Evolutionary conservation across 2,329 filamentous ascomycete species (phyloP).

Genomic region (Paecilomyces sp.): DNA sequence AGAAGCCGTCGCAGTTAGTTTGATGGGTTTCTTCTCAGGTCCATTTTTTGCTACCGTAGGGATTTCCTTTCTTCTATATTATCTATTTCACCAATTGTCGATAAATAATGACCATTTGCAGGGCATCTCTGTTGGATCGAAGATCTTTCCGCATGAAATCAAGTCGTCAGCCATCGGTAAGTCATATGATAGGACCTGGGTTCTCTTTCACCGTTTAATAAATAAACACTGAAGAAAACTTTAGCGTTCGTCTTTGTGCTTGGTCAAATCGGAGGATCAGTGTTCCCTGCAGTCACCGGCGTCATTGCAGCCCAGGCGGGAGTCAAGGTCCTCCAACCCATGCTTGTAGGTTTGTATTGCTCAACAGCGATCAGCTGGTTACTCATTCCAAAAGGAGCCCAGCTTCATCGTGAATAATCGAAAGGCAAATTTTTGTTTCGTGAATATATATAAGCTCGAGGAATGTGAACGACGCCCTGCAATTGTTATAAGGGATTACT

Average conservation of each 20-base stretch:
- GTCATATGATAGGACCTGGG: background rate
- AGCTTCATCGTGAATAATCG: background rate
- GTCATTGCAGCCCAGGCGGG: conserved; percentile 41
- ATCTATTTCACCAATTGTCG: background rate
- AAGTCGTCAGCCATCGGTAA: conserved; percentile 41
- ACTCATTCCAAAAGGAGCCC: conserved; percentile 20
- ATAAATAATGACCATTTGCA: background rate
- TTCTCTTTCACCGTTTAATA: background rate
- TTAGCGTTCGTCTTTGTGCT: conserved; percentile 49
- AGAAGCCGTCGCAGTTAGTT: conserved; percentile 47
- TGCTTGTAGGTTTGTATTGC: conserved; percentile 42
- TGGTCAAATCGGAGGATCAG: conserved; percentile 48
- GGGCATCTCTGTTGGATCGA: conserved; percentile 45
- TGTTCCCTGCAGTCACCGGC: conserved; percentile 52
- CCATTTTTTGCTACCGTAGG: conserved; percentile 51
- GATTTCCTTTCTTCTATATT: background rate
- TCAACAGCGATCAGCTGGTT: conserved; percentile 44
- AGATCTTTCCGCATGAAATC: conserved; percentile 43
- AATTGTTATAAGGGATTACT: no score
- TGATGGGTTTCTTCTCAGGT: conserved; percentile 53
- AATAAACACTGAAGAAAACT: background rate
- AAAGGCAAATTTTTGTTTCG: background rate
- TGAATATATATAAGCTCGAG: no score
- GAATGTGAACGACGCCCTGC: no score
- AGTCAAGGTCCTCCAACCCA: conserved; percentile 46